A percentile compares a stretch with the other conserved stretches of the same genome.
phyloP scores from a whole-genome alignment of 2,329 filamentous ascomycete genomes.

The Aotearoamyces nothofagi region DNA sequence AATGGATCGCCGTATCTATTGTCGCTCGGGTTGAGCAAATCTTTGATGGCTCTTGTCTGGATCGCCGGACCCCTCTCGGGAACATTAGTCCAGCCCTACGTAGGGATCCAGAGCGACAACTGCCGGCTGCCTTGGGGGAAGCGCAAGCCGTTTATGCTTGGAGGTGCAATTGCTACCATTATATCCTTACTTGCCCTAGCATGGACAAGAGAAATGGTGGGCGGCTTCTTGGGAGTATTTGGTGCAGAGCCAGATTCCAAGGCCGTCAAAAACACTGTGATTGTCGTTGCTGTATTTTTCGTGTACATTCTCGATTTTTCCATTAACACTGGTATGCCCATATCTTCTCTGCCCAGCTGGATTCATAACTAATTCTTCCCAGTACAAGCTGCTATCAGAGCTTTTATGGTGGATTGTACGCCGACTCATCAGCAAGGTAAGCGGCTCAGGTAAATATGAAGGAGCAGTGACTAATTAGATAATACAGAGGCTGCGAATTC shows the following conservation, averaged over 20 bases:
- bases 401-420: conserved; percentile 86
- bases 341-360: too few species aligned
- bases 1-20: conserved; percentile 79
- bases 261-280: conserved; percentile 49
- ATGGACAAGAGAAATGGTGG: conserved; percentile 61
- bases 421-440: conserved; percentile 72
- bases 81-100: conserved; percentile 66
- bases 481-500: conserved; percentile 65
- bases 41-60: conserved; percentile 71
- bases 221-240: conserved; percentile 51
- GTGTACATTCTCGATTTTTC: conserved; percentile 88
- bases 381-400: conserved; percentile 83
- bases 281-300: conserved; percentile 67
- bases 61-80: conserved; percentile 70
- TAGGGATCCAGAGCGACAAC: conserved; percentile 69
- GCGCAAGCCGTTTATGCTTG: conserved; percentile 69
- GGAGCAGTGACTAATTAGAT: too few species aligned
- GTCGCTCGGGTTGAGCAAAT: conserved; percentile 70
- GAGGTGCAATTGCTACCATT: conserved; percentile 51
- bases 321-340: conserved; percentile 75
- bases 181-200: conserved; percentile 53
- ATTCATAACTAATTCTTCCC: conserved; percentile 8
- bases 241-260: conserved; percentile 51
- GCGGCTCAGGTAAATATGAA: too few species aligned
- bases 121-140: conserved; percentile 63